A percentile compares a stretch with the other conserved stretches of the same genome.
These are phyloP conservation scores for Tagetes patula DNA, from an alignment of 129 eudicot species.

Conservation along the genomic window DNA sequence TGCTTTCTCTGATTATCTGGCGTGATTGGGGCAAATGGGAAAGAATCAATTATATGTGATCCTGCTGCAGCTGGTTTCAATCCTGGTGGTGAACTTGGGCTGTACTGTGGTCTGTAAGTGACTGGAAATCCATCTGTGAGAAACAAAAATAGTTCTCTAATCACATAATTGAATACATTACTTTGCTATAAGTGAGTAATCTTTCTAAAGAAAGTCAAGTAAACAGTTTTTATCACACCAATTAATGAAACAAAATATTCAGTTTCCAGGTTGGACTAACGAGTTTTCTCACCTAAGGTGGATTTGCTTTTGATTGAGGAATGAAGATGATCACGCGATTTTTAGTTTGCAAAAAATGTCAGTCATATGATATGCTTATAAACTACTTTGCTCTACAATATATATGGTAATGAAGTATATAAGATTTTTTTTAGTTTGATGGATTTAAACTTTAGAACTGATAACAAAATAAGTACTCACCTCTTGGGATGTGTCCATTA, in stretches of 20 bases:
- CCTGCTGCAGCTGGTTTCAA: slow-evolving; percentile 34
- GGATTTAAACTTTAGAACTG: background rate
- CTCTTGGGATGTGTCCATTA: slow-evolving; percentile 26
- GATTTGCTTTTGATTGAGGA: too few relatives aligned
- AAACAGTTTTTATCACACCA: background rate
- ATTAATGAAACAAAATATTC: too few relatives aligned
- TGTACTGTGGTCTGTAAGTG: slow-evolving; percentile 34
- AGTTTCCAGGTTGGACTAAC: too few relatives aligned
- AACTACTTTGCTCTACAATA: slow-evolving; percentile 6
- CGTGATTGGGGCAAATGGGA: slow-evolving; percentile 53
- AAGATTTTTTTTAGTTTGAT: background rate
- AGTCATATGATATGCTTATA: background rate
- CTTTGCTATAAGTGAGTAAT: background rate
- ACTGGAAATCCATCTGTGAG: slow-evolving; percentile 47
- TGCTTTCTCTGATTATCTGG: slow-evolving; percentile 53
- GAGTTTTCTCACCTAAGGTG: too few relatives aligned
- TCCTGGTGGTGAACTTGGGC: slow-evolving; percentile 45
- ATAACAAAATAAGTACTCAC: slow-evolving; percentile 10
- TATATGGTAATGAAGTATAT: background rate
- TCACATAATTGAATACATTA: background rate
- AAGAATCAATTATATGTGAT: slow-evolving; percentile 30
- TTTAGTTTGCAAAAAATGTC: background rate
- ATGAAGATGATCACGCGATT: background rate
- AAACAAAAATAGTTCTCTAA: background rate
- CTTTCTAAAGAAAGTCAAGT: background rate